Percentiles rank a stretch among this genome's conserved stretches.
phyloP scores from a whole-genome alignment of 768 basidiomycete species.

The Pleurotus citrinopileatus region DNA sequence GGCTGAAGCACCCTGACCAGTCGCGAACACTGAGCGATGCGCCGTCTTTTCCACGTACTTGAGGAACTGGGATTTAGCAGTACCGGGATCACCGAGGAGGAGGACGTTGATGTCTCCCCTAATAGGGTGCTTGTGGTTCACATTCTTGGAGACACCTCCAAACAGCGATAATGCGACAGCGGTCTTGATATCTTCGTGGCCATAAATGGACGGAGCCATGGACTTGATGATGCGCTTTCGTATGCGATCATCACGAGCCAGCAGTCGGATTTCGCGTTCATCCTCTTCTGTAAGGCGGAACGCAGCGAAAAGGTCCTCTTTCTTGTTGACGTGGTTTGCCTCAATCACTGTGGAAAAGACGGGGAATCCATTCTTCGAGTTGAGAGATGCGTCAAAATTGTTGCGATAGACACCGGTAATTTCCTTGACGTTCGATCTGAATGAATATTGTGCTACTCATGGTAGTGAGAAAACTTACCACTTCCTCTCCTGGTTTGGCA shows the following conservation, averaged over 20 bases:
- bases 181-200: conserved; percentile 99
- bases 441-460: conserved; percentile 6
- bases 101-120: conserved; percentile 98
- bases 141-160: conserved; percentile 91
- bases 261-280: conserved; percentile 83
- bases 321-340: conserved; percentile 98
- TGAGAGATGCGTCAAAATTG: conserved; percentile 97
- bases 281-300: conserved; percentile 97
- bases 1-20: conserved; percentile 96
- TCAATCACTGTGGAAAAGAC: conserved; percentile 98
- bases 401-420: conserved; percentile 98
- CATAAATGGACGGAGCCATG: conserved; percentile 98
- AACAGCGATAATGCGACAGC: conserved; percentile 95
- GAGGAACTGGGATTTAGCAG: conserved; percentile 98
- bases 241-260: conserved; percentile 91
- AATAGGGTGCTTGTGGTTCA: conserved; percentile 94
- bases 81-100: conserved; percentile 95
- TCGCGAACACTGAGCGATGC: conserved; percentile 95
- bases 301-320: conserved; percentile 98
- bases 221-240: conserved; percentile 98
- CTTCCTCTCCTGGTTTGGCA: conserved; percentile 98
- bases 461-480: conserved; percentile 48
- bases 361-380: conserved; percentile 98
- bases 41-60: conserved; percentile 99
- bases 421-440: conserved; percentile 57